Conservation (phyloP, 495 filamentous ascomycete species). For the Ramalina intermedia region DNA sequence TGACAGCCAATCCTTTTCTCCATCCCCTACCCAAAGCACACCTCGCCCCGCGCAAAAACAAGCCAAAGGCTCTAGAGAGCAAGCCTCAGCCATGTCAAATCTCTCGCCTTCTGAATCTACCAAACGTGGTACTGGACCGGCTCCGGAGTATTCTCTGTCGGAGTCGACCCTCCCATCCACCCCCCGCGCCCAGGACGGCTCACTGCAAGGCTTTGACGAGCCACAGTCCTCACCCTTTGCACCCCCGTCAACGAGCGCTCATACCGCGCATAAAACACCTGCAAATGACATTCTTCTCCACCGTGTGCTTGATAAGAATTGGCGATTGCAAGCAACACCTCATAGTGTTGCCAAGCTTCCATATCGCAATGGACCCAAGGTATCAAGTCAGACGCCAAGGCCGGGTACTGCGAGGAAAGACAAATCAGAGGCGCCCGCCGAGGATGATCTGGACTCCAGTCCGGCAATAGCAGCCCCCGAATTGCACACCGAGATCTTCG, state of each 20-base stretch:
- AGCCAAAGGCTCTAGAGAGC: slow-evolving; percentile 22
- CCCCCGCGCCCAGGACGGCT: slow-evolving; percentile 22
- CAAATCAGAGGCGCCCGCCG: slow-evolving; percentile 18
- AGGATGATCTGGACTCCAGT: slow-evolving; percentile 55
- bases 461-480: slow-evolving; percentile 69
- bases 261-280: slow-evolving; percentile 11
- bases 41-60: slow-evolving; percentile 36
- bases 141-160: slow-evolving; percentile 26
- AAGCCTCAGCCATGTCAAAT: background rate
- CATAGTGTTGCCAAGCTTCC: slow-evolving; percentile 34
- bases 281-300: slow-evolving; percentile 62
- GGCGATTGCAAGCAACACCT: slow-evolving; percentile 83
- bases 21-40: slow-evolving; percentile 36
- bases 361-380: slow-evolving; percentile 12
- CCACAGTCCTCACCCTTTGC: slow-evolving; percentile 35
- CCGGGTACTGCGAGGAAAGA: slow-evolving; percentile 20
- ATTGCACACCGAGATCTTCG: slow-evolving; percentile 69
- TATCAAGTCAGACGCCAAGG: slow-evolving; percentile 14
- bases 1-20: slow-evolving; percentile 40
- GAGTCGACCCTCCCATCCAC: slow-evolving; percentile 33
- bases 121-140: slow-evolving; percentile 39
- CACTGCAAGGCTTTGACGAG: slow-evolving; percentile 15
- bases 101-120: slow-evolving; percentile 52
- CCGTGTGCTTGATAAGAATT: slow-evolving; percentile 81
- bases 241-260: slow-evolving; percentile 26